Evolutionary conservation across 345 rosid species (phyloP).

Genomic region (Leavenworthia alabamica): DNA sequence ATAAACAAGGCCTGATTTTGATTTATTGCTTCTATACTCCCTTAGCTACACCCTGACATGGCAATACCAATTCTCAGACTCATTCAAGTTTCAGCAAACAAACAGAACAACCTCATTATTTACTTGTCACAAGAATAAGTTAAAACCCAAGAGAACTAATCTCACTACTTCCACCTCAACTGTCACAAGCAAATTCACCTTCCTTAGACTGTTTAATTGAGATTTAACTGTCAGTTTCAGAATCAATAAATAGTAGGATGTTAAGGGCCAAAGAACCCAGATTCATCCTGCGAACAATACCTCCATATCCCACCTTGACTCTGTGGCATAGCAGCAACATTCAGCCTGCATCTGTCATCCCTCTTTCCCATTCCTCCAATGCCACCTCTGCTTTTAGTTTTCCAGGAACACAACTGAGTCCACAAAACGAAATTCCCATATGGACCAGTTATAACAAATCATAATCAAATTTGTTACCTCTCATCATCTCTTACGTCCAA

Average conservation of each 20-base stretch:
- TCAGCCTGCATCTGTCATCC: slow-evolving; percentile 37
- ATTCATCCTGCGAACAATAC: slow-evolving; percentile 79
- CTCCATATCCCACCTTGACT: slow-evolving; percentile 71
- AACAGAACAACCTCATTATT: not conserved
- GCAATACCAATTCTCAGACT: no score
- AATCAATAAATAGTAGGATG: slow-evolving; percentile 65
- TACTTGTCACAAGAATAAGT: slow-evolving; percentile 14
- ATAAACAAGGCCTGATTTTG: no score
- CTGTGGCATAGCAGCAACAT: slow-evolving; percentile 70
- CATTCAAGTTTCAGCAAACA: no score
- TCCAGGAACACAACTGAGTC: slow-evolving; percentile 72
- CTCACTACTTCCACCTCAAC: slow-evolving; percentile 1
- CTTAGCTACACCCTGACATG: no score
- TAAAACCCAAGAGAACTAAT: not conserved
- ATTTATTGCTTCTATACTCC: no score
- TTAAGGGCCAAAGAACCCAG: slow-evolving; percentile 74
- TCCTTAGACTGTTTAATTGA: not conserved
- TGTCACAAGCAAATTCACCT: slow-evolving; percentile 1
- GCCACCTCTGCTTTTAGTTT: slow-evolving; percentile 62
- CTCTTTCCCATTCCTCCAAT: slow-evolving; percentile 36
- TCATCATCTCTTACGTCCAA: no score
- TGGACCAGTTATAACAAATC: no score
- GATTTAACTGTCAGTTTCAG: slow-evolving; percentile 47
- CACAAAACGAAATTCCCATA: no score
- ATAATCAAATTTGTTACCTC: no score